A percentile compares a stretch with the other conserved stretches of the same genome.
Conservation (phyloP, 345 rosid genomes). For the Rhodamnia rubescens region DNA sequence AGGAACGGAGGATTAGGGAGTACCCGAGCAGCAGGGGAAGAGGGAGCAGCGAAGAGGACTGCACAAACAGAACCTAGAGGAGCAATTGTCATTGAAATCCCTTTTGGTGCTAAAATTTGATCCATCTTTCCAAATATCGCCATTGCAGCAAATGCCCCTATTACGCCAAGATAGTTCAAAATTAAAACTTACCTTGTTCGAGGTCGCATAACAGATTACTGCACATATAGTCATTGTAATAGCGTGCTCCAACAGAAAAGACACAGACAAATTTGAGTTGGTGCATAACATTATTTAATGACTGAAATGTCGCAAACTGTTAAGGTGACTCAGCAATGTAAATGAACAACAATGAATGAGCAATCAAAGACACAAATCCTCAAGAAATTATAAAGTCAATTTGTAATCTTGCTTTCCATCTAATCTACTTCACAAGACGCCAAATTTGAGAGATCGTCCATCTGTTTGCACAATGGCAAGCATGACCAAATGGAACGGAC, state of each 20-base stretch:
- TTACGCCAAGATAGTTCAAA: not conserved
- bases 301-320: not conserved
- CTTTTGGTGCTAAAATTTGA: conserved; percentile 59
- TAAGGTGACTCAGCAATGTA: not conserved
- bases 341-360: not conserved
- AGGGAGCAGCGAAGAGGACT: conserved; percentile 67
- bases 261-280: not conserved
- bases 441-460: not conserved
- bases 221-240: not conserved
- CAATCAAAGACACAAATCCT: not conserved
- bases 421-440: not conserved
- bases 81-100: conserved; percentile 71
- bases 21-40: conserved; percentile 83
- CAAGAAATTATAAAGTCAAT: not conserved
- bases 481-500: not conserved
- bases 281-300: not conserved
- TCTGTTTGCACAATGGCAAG: not conserved
- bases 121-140: conserved; percentile 83
- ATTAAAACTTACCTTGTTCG: not conserved
- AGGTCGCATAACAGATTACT: not conserved
- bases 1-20: not conserved
- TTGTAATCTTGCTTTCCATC: not conserved
- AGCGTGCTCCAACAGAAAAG: not conserved
- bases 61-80: conserved; percentile 91
- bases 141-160: conserved; percentile 98